A percentile compares a stretch with the other conserved stretches of the same genome.
Conservation (phyloP, 768 basidiomycete species). For the Russula sp. region DNA sequence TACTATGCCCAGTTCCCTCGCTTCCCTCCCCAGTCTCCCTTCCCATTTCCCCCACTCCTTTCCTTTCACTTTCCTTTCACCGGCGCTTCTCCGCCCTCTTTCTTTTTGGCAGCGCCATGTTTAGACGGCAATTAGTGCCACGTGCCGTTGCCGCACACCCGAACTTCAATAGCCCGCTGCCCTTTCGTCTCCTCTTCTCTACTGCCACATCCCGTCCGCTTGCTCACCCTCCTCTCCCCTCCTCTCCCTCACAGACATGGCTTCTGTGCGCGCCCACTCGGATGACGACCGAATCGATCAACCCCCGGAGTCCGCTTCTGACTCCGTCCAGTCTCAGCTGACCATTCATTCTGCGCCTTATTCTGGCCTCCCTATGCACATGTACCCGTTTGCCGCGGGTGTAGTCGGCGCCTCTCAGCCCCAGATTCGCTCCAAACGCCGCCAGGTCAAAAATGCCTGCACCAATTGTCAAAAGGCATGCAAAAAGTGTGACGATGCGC, state of each 20-base stretch:
- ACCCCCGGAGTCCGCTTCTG: conserved; percentile 21
- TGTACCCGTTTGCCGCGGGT: conserved; percentile 58
- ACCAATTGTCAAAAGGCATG: conserved; percentile 88
- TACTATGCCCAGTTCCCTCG: not conserved
- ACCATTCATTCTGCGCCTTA: conserved; percentile 46
- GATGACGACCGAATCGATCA: conserved; percentile 36
- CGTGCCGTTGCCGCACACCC: conserved; percentile 17
- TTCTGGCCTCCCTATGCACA: conserved; percentile 54
- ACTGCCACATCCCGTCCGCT: conserved; percentile 19
- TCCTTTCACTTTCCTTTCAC: not conserved
- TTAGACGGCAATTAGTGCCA: conserved; percentile 14
- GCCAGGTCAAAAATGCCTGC: conserved; percentile 88
- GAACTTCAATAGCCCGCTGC: conserved; percentile 17
- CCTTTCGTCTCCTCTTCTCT: conserved; percentile 17
- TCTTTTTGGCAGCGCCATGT: not conserved
- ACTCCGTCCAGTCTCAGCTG: conserved; percentile 40
- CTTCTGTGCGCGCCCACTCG: conserved; percentile 20
- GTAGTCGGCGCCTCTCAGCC: conserved; percentile 38
- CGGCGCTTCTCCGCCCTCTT: conserved; percentile 15
- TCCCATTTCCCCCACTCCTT: not conserved
- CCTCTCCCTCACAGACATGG: conserved; percentile 16
- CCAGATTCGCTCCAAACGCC: conserved; percentile 63
- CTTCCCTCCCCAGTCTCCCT: not conserved
- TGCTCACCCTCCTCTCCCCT: conserved; percentile 1
- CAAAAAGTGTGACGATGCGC: conserved; percentile 87